Conservation (phyloP, 495 filamentous ascomycete genomes). For the Chlorociboria aeruginascens region DNA sequence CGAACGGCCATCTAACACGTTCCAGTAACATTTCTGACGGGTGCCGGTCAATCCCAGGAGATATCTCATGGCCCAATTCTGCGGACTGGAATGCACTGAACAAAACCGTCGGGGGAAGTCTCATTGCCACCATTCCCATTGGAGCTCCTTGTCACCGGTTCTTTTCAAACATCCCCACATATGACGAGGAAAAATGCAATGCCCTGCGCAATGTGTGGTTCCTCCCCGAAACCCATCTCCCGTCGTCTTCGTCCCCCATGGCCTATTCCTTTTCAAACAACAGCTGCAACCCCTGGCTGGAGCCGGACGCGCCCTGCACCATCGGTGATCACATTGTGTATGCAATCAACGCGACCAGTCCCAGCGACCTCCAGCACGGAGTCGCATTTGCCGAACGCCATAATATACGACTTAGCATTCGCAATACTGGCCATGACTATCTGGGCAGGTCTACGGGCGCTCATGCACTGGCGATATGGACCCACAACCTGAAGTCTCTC, state of each 20-base stretch:
- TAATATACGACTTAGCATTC: slow-evolving; percentile 28
- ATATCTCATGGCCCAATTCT: slow-evolving; percentile 29
- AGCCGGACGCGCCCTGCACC: slow-evolving; percentile 35
- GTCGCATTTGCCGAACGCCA: slow-evolving; percentile 28
- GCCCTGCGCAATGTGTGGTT: neutral
- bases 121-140: slow-evolving; percentile 37
- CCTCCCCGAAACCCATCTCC: too few species aligned
- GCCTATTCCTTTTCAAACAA: slow-evolving; percentile 30
- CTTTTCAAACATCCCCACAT: neutral
- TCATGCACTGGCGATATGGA: slow-evolving; percentile 37
- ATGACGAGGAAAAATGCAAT: neutral
- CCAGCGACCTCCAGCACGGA: slow-evolving; percentile 30
- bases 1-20: neutral
- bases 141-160: slow-evolving; percentile 43
- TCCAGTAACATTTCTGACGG: too few species aligned
- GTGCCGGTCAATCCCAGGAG: slow-evolving; percentile 7
- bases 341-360: slow-evolving; percentile 32
- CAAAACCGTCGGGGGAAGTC: slow-evolving; percentile 31
- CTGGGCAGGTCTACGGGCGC: slow-evolving; percentile 35
- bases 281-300: slow-evolving; percentile 42
- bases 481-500: slow-evolving; percentile 34
- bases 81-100: slow-evolving; percentile 32
- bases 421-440: slow-evolving; percentile 35
- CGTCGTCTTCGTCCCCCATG: slow-evolving; percentile 27
- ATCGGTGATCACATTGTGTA: slow-evolving; percentile 47